phyloP scores from a whole-genome alignment of 108 stramenopile genomes.

The Epithemia pelagica region DNA sequence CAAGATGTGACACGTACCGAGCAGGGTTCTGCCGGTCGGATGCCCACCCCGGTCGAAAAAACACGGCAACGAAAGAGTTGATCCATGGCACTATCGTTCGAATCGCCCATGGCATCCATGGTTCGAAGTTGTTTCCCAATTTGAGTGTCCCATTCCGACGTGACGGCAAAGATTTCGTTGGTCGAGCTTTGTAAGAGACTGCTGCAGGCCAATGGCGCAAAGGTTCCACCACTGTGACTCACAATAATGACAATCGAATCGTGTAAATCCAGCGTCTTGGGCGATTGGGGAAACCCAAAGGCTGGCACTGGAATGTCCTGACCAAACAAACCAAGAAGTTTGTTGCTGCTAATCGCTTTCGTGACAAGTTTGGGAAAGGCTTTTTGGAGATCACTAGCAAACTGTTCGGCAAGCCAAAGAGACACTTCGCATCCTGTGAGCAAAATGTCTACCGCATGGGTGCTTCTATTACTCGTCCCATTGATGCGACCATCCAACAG shows the following conservation, averaged over 20 bases:
- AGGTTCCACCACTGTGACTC: conserved; percentile 66
- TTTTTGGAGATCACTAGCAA: conserved; percentile 65
- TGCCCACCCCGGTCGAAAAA: conserved; percentile 61
- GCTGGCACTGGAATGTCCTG: conserved; percentile 57
- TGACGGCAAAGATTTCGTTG: conserved; percentile 53
- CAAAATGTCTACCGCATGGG: conserved; percentile 47
- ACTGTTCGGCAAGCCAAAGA: conserved; percentile 82
- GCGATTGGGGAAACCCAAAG: conserved; percentile 42
- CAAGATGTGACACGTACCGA: conserved; percentile 18
- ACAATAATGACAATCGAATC: conserved; percentile 72
- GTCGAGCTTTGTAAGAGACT: conserved; percentile 52
- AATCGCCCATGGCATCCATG: conserved; percentile 25
- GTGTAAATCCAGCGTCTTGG: conserved; percentile 33
- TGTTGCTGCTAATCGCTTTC: conserved; percentile 64
- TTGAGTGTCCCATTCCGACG: conserved; percentile 66
- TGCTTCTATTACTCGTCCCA: neutral
- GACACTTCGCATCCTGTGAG: conserved; percentile 77
- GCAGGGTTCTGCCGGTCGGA: conserved; percentile 71
- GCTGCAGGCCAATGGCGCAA: conserved; percentile 60
- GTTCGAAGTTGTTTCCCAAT: conserved; percentile 60
- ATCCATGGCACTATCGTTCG: neutral
- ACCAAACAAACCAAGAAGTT: conserved; percentile 64
- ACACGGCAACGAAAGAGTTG: conserved; percentile 35
- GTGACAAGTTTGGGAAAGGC: conserved; percentile 65
- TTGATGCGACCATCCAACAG: neutral